Percentiles rank a stretch among this genome's conserved stretches.
Evolutionary conservation across 176 grass and related monocot genomes (phyloP).

Genomic region (Tuctoria greenei): DNA sequence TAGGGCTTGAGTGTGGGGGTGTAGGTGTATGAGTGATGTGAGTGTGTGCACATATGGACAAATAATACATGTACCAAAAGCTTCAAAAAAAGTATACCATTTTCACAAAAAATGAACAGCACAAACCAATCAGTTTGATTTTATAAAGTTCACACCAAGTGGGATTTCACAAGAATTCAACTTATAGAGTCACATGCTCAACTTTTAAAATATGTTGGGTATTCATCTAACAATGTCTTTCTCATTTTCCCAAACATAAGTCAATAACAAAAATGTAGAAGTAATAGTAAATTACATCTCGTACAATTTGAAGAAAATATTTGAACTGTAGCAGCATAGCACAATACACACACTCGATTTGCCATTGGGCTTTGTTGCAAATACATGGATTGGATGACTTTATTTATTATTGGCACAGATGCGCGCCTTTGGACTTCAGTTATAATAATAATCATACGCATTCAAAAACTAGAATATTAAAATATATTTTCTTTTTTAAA

Average conservation of each 20-base stretch:
- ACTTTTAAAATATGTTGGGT: neutral
- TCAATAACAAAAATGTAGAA: neutral
- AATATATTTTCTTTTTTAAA: too few relatives aligned
- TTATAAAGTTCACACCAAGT: neutral
- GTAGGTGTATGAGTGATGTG: too few relatives aligned
- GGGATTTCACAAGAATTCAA: constrained; percentile 17
- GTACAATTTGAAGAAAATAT: neutral
- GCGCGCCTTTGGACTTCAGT: too few relatives aligned
- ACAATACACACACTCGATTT: neutral
- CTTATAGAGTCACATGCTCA: neutral
- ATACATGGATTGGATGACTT: too few relatives aligned
- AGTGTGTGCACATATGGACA: too few relatives aligned
- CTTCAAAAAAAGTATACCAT: too few relatives aligned
- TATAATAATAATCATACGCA: too few relatives aligned
- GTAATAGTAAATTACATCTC: neutral
- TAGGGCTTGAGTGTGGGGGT: too few relatives aligned
- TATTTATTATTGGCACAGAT: too few relatives aligned
- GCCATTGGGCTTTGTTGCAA: too few relatives aligned
- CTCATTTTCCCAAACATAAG: neutral
- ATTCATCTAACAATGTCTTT: neutral
- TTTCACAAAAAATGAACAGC: neutral
- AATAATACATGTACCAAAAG: too few relatives aligned
- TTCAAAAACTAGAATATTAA: too few relatives aligned
- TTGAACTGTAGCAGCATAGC: neutral
- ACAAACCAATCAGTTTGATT: neutral